Evolutionary conservation across 2,329 filamentous ascomycete species (phyloP), one percentile per base, ranked within the genome.

Genomic region (Cucurbitaria berberidis): DNA sequence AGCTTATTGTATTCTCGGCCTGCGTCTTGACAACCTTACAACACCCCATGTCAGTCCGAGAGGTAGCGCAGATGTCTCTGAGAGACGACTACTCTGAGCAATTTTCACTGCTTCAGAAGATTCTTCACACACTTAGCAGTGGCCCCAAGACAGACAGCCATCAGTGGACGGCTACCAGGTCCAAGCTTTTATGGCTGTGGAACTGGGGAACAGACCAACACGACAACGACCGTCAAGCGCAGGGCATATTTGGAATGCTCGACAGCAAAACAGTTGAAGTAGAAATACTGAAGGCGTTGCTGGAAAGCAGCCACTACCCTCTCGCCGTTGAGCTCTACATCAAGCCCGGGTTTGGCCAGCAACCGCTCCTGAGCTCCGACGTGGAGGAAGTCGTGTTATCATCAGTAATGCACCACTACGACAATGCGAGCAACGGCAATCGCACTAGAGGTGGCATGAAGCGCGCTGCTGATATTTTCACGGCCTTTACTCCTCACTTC

Each of bases 371-470:
- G 2, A 65, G 70, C 2, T 73, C 81, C 3, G 70, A 80, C 6
- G 74, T 91, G 1, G 83, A 86, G 65, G 81, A 85, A 4, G 84
- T 85, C 1, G 78, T 91, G 8, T 77, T 89, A 36, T 79, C 80
- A 1, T 81, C 86, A 41, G 87, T 88, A 1, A 82, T 92, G 77
- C 81, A 84, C 48, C 84, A 88, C 3, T 95, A 92, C 67, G 90
- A 95, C 66, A 90, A 90, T 67, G 90, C 90, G 3, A 90, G 88
- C 19, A 95, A 95, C 65, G 89, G 89, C 0, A 92, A 93, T 63
- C 85, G 85, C 49, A 89, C 84, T 1, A 82, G 90, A 60, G 90
- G 90, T 15, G 88, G 88, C 0, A 81, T 95, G 65, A 91, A 90
- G 74, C 90, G 86, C 72, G 91, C 89, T 40, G 82, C 88, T 60